A percentile compares a stretch with the other conserved stretches of the same genome.
phyloP scores from a whole-genome alignment of 2,329 filamentous ascomycete genomes.

The Beauveria varroae region DNA sequence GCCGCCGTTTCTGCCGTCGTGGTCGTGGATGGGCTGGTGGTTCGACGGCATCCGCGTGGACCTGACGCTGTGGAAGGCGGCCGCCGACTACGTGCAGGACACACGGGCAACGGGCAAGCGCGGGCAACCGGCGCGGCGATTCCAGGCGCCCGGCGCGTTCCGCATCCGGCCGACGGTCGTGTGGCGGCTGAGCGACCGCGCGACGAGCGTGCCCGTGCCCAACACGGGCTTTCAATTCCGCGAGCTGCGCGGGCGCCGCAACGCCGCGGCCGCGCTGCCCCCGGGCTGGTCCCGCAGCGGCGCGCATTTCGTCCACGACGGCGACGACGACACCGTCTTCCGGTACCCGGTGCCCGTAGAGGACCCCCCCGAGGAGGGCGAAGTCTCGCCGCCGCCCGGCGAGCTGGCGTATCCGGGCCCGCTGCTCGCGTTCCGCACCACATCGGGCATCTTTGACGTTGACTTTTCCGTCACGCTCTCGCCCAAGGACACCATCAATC shows the following conservation, averaged over 20 bases:
- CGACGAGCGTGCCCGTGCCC: constrained; percentile 25
- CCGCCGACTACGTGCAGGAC: constrained; percentile 36
- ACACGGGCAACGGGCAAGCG: constrained; percentile 23
- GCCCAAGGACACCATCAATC: constrained; percentile 28
- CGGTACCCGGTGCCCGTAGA: constrained; percentile 35
- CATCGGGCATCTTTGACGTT: constrained; percentile 32
- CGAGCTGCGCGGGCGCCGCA: constrained; percentile 28
- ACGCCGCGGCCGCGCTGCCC: constrained; percentile 24
- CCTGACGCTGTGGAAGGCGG: constrained; percentile 33
- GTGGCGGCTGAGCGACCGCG: constrained; percentile 34
- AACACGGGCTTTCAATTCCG: constrained; percentile 33
- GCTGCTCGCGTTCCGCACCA: constrained; percentile 33
- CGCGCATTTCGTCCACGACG: constrained; percentile 31
- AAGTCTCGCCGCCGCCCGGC: constrained; percentile 22
- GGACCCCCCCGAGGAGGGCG: constrained; percentile 23
- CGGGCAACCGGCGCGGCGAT: constrained; percentile 26
- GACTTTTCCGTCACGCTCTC: constrained; percentile 30
- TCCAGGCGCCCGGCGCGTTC: constrained; percentile 30
- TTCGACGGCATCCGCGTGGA: constrained; percentile 37
- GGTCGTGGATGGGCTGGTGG: constrained; percentile 43
- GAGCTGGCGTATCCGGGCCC: constrained; percentile 30
- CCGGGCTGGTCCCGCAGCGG: constrained; percentile 32
- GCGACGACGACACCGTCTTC: constrained; percentile 31
- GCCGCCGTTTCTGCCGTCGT: constrained; percentile 34
- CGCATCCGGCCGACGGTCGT: constrained; percentile 30